Evolutionary conservation across 305 asterid species (phyloP), one percentile per base, ranked within the genome.

Genomic region (Ruellia speciosa): DNA sequence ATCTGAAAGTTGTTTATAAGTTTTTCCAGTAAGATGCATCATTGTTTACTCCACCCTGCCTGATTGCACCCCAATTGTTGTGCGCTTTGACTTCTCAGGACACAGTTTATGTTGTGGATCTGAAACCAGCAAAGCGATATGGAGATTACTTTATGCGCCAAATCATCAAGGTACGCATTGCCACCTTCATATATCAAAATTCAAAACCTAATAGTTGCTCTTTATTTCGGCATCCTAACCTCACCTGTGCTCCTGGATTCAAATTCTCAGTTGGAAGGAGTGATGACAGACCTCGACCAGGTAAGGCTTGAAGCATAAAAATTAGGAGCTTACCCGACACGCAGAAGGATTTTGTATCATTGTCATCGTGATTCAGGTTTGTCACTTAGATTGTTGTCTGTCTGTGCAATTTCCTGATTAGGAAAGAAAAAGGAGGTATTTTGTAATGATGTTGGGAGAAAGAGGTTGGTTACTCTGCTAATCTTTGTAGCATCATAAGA

Each of bases 141-240:
- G 95, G 94, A 18, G 95, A 89, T 71, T 80, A 74, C 72, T 84
- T 89, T 46, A 73, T 84, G 81, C 90, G 90, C 70, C 94, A 82
- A 68, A 75, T 89, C 18, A 80, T 80, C 68, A 82, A 89, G 94
- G 95, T 84, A 69, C 12, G 49, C 3, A 12, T 7, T 12, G 10
- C 10, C 13, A 39, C 13, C 45, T 39, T 39, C 45, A 39, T 39
- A 7, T 39, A 12, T 39, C 3, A 39, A 39, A 39, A 39, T 24
- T 24, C 45, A 39, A 3, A 9, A 39, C 13, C 13, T 39, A 7
- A 9, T 12, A 9, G 13, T 39, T n/a, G 45, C 45, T 8, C 45
- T 7, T 39, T 39, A 8, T 12, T 39, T 1, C 4, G 31, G 3
- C 31, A 24, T 24, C 31, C 4, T 24, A 4, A 24, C 31, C 31